Percentiles rank a stretch among this genome's conserved stretches.
These are phyloP conservation scores for Alloteropsis semialata DNA, from an alignment of 176 grass and related monocot genomes.

Conservation along the genomic window DNA sequence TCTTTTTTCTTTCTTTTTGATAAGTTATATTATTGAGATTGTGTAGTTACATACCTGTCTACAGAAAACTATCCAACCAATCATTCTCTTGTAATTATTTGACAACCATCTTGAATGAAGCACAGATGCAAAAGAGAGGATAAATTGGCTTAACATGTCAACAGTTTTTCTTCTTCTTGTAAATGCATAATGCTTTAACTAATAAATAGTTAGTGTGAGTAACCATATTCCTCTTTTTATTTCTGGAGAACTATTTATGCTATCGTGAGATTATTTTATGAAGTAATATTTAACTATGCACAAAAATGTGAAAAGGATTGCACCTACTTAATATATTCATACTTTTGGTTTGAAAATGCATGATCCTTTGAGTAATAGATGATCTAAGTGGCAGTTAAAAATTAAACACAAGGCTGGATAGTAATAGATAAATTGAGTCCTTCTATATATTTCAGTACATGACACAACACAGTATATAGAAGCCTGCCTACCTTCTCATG, in stretches of 20 bases:
- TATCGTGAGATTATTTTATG: not conserved
- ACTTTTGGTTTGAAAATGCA: not conserved
- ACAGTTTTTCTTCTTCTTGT: not conserved
- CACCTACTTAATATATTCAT: conserved; percentile 22
- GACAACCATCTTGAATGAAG: not conserved
- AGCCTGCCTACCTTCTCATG: not conserved
- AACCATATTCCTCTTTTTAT: conserved; percentile 9
- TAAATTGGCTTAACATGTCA: not conserved
- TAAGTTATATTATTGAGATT: not conserved
- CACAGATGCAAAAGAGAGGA: not conserved
- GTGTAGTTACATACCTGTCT: not conserved
- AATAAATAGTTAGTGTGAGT: not conserved
- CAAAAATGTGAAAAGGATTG: conserved; percentile 2
- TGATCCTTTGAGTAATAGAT: not conserved
- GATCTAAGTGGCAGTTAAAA: not conserved
- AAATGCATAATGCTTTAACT: not conserved
- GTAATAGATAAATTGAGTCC: conserved; percentile 3
- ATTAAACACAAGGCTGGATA: conserved; percentile 4
- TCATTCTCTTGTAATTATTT: not conserved
- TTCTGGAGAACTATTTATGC: not conserved
- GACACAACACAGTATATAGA: not conserved
- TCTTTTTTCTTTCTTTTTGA: not conserved
- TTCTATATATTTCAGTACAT: not conserved
- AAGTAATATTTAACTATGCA: not conserved
- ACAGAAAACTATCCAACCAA: not conserved